A percentile compares a stretch with the other conserved stretches of the same genome.
Conservation (phyloP, 2,329 filamentous ascomycete species). For the Rhexocercosporidium sp. region DNA sequence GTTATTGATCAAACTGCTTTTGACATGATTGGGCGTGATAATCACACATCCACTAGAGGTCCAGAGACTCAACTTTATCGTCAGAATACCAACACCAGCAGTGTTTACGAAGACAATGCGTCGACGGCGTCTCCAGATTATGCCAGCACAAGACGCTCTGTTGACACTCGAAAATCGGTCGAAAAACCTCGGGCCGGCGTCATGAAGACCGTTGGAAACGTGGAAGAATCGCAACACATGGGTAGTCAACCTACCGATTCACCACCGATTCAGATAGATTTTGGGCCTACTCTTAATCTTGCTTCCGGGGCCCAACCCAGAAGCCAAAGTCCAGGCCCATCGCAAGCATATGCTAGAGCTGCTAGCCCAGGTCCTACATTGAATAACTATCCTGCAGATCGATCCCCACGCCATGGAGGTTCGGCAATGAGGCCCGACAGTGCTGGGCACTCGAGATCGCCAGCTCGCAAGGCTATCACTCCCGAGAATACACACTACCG, state of each 20-base stretch:
- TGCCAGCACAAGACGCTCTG: slow-evolving; percentile 60
- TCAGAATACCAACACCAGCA: slow-evolving; percentile 46
- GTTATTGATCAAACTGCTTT: slow-evolving; percentile 56
- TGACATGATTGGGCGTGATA: slow-evolving; percentile 42
- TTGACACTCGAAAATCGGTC: slow-evolving; percentile 51
- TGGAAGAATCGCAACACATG: slow-evolving; percentile 21
- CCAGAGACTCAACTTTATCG: slow-evolving; percentile 42
- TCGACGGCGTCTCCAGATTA: slow-evolving; percentile 76
- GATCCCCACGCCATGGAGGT: slow-evolving; percentile 24
- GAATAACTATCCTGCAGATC: slow-evolving; percentile 23
- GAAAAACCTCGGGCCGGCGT: slow-evolving; percentile 79
- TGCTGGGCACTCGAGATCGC: slow-evolving; percentile 44
- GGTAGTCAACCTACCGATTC: slow-evolving; percentile 47
- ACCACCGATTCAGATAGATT: slow-evolving; percentile 73
- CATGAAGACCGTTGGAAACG: slow-evolving; percentile 73
- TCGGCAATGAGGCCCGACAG: slow-evolving; percentile 37
- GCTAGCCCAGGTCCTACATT: slow-evolving; percentile 64
- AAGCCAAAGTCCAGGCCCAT: slow-evolving; percentile 62
- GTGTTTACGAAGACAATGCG: slow-evolving; percentile 63
- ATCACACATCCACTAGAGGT: slow-evolving; percentile 15
- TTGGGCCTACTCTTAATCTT: slow-evolving; percentile 77
- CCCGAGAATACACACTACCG: slow-evolving; percentile 47
- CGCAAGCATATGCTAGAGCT: slow-evolving; percentile 43
- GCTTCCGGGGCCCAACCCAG: slow-evolving; percentile 29
- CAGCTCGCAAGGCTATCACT: slow-evolving; percentile 48